These are phyloP conservation scores for Abortiporus biennis DNA, from an alignment of 1,284 basidiomycete genomes.

Conservation along the genomic window DNA sequence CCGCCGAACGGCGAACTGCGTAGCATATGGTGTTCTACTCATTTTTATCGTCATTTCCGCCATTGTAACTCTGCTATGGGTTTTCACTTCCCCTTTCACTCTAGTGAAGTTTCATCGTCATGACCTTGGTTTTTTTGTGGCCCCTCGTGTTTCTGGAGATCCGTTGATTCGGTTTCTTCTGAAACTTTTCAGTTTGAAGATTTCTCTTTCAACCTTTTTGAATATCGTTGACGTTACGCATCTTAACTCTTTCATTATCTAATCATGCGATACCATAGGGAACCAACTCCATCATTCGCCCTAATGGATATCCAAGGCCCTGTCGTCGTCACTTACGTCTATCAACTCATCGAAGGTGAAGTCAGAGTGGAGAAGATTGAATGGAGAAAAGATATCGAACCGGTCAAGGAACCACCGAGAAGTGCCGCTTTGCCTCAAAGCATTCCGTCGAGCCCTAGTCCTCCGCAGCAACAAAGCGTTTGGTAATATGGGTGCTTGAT, in stretches of 20 bases:
- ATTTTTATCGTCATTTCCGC: background rate
- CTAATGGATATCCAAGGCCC: conserved; percentile 94
- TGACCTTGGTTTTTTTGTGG: too few species aligned
- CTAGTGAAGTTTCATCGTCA: too few species aligned
- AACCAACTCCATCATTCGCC: conserved; percentile 80
- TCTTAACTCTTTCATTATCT: too few species aligned
- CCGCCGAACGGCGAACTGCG: background rate
- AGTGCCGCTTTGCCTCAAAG: conserved; percentile 38
- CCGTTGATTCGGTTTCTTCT: too few species aligned
- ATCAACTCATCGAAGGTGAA: conserved; percentile 90
- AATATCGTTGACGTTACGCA: background rate
- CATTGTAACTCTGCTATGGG: background rate
- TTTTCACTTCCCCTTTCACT: background rate
- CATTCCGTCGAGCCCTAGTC: conserved; percentile 35
- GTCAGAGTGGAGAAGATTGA: conserved; percentile 86
- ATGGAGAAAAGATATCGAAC: conserved; percentile 64
- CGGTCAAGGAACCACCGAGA: conserved; percentile 25
- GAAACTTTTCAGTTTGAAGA: background rate
- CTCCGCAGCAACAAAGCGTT: conserved; percentile 23
- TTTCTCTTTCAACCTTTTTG: background rate
- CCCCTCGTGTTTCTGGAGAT: too few species aligned
- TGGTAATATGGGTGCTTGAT: conserved; percentile 24
- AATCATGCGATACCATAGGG: too few species aligned
- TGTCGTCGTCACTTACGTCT: conserved; percentile 93
- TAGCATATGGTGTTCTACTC: background rate